Conservation (phyloP, 495 filamentous ascomycete species). For the Mytilinidion resinicola region DNA sequence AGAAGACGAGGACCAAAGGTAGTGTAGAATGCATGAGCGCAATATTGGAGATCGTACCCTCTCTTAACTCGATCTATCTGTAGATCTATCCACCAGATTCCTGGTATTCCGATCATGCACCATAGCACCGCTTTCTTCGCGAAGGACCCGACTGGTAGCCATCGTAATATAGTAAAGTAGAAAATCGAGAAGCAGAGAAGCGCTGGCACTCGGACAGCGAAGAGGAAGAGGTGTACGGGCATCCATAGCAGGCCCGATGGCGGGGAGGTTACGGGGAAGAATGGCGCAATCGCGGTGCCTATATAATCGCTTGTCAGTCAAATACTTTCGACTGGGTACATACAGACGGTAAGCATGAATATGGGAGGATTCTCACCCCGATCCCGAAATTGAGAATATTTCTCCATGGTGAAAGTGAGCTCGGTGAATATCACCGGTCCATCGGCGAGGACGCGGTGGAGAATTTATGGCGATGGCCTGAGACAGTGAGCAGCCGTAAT, state of each 20-base stretch:
- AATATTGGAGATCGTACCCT: conserved; percentile 46
- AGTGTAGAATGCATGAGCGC: too few relatives aligned
- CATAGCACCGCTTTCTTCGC: conserved; percentile 78
- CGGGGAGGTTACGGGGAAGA: conserved; percentile 68
- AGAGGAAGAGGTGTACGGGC: conserved; percentile 61
- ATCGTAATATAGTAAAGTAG: conserved; percentile 79
- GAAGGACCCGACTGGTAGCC: conserved; percentile 74
- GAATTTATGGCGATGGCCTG: too few relatives aligned
- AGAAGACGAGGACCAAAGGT: conserved; percentile 21
- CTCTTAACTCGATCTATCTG: conserved; percentile 93
- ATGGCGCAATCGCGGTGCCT: conserved; percentile 96
- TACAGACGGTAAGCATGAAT: neutral
- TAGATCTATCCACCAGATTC: conserved; percentile 96
- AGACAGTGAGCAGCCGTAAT: too few relatives aligned
- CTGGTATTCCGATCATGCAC: conserved; percentile 76
- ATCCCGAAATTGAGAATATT: conserved; percentile 93
- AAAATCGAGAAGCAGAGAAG: conserved; percentile 59
- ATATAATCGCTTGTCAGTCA: conserved; percentile 10
- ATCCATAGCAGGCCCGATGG: conserved; percentile 51
- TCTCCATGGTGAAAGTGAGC: conserved; percentile 65
- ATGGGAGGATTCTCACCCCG: conserved; percentile 54
- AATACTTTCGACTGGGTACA: too few relatives aligned
- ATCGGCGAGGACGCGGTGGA: conserved; percentile 4
- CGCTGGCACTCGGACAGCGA: conserved; percentile 71
- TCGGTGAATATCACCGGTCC: conserved; percentile 12